These are phyloP conservation scores for Lathyrus tuberosus DNA, from an alignment of 306 rosid genomes.

Conservation along the genomic window DNA sequence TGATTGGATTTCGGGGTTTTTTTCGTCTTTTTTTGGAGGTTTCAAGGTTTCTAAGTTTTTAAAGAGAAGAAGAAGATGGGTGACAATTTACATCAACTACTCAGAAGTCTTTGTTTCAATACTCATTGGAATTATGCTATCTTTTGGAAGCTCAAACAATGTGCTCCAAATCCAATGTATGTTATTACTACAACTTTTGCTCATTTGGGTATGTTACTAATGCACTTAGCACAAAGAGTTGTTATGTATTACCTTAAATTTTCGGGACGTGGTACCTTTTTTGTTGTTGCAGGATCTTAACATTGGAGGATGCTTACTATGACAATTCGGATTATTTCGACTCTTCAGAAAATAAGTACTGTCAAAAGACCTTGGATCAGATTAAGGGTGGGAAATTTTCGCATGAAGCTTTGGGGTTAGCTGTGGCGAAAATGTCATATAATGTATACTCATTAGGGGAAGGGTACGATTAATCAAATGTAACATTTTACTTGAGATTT, in stretches of 20 bases:
- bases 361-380: conserved; percentile 56
- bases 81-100: conserved; percentile 63
- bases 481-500: conserved; percentile 18
- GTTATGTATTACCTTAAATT: conserved; percentile 20
- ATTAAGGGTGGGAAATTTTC: conserved; percentile 56
- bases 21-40: conserved; percentile 43
- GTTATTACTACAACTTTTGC: conserved; percentile 13
- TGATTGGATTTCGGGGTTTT: conserved; percentile 42
- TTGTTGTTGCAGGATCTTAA: conserved; percentile 74
- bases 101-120: conserved; percentile 78
- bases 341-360: conserved; percentile 49
- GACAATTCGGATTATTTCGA: conserved; percentile 59
- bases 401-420: conserved; percentile 74
- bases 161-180: conserved; percentile 81
- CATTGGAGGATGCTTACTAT: conserved; percentile 93
- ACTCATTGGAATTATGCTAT: conserved; percentile 93
- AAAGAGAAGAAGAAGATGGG: conserved; percentile 53
- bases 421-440: conserved; percentile 89
- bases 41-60: conserved; percentile 43
- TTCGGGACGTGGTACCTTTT: conserved; percentile 24
- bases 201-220: conserved; percentile 15
- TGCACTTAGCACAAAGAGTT: background rate
- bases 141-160: conserved; percentile 91
- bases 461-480: conserved; percentile 69
- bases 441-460: conserved; percentile 88